phyloP scores from a whole-genome alignment of 345 rosid species.

The Rhizophora apiculata region DNA sequence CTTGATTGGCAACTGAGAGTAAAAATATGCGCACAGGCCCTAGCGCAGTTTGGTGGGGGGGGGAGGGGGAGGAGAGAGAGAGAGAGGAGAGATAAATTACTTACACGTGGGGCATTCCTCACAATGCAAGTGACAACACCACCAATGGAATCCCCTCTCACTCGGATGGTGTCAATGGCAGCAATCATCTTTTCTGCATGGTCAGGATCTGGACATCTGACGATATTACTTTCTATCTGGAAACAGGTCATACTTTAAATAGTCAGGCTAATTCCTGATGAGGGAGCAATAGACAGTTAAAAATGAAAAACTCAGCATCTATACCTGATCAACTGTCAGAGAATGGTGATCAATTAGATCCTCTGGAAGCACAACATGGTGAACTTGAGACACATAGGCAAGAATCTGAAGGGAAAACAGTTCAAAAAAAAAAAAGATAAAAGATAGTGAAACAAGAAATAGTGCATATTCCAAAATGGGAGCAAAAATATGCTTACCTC shows the following conservation, averaged over 20 bases:
- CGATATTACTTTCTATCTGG: conserved; percentile 92
- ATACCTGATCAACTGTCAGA: conserved; percentile 79
- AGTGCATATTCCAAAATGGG: no score
- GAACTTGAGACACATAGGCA: conserved; percentile 95
- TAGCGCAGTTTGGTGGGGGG: no score
- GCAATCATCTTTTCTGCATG: conserved; percentile 98
- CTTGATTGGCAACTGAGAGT: not conserved
- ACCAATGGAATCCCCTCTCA: conserved; percentile 87
- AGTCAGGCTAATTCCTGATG: not conserved
- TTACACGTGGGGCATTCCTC: conserved; percentile 86
- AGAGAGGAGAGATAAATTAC: conserved; percentile 11
- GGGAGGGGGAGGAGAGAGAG: not conserved
- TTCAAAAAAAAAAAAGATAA: not conserved
- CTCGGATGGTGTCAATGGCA: conserved; percentile 80
- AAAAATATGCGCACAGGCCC: no score
- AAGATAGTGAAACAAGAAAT: no score
- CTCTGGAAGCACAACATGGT: conserved; percentile 78
- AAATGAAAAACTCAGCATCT: not conserved
- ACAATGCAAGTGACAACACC: conserved; percentile 95
- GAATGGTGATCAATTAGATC: conserved; percentile 59
- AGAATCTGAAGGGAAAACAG: conserved; percentile 51
- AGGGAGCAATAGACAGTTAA: not conserved
- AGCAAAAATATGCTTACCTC: conserved; percentile 51
- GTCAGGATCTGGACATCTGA: conserved; percentile 92
- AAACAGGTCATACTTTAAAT: conserved; percentile 12